These are phyloP conservation scores for Leccinum rimulosum DNA, from an alignment of 768 basidiomycete genomes.

Conservation along the genomic window DNA sequence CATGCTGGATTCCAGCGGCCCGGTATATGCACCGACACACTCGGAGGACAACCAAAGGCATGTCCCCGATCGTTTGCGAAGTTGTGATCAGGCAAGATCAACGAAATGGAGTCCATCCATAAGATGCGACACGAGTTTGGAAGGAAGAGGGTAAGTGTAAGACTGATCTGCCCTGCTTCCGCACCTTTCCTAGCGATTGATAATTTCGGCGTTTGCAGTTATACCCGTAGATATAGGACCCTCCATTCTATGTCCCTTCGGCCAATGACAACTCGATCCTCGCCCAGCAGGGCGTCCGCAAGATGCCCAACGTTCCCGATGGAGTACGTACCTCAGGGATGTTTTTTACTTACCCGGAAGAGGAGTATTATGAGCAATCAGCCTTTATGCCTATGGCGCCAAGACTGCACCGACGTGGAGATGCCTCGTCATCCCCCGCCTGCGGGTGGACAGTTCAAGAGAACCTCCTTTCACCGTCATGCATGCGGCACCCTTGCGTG, in stretches of 20 bases:
- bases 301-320: constrained; percentile 4
- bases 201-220: neutral
- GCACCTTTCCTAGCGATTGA: neutral
- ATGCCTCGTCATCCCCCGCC: neutral
- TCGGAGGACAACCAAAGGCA: no score
- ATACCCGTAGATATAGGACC: neutral
- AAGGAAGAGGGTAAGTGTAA: neutral
- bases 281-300: constrained; percentile 1
- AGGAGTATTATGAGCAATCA: neutral
- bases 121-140: no score
- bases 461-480: no score
- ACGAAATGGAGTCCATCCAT: no score
- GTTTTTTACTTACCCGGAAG: neutral
- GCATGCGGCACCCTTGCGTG: no score
- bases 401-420: neutral
- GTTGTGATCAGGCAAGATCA: no score
- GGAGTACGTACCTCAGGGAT: constrained; percentile 11
- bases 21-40: no score
- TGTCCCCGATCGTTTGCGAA: no score
- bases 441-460: neutral
- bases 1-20: no score
- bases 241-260: constrained; percentile 4
- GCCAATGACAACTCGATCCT: neutral
- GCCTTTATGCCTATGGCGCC: neutral
- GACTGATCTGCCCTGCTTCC: neutral